These are phyloP conservation scores for Colletotrichum lindemuthianum DNA, from an alignment of 2,329 filamentous ascomycete species.

Conservation along the genomic window DNA sequence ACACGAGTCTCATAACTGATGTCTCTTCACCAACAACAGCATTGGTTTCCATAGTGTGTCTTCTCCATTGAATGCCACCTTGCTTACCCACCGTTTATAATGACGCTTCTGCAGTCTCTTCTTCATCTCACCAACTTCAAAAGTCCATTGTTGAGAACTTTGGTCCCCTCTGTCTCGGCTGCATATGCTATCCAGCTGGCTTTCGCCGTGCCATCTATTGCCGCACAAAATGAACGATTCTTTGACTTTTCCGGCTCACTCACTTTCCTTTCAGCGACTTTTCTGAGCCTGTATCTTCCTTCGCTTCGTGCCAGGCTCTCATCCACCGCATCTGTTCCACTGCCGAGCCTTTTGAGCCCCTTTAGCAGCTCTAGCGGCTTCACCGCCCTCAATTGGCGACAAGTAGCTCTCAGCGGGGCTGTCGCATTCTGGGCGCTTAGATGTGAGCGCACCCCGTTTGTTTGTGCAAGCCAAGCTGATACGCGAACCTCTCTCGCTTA, in stretches of 20 bases:
- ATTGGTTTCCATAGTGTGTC: too few species aligned
- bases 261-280: constrained; percentile 73
- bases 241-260: constrained; percentile 75
- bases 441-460: constrained; percentile 51
- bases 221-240: constrained; percentile 70
- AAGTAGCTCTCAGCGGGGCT: constrained; percentile 51
- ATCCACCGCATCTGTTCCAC: constrained; percentile 49
- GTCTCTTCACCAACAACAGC: too few species aligned
- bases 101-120: constrained; percentile 55
- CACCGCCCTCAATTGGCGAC: constrained; percentile 68
- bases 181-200: constrained; percentile 72
- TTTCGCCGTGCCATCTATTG: constrained; percentile 70
- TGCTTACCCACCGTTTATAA: constrained; percentile 27
- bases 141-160: constrained; percentile 69
- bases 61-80: neutral
- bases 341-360: constrained; percentile 57
- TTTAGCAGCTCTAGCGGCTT: constrained; percentile 54
- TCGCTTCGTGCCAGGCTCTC: constrained; percentile 64
- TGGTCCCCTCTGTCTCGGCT: constrained; percentile 69
- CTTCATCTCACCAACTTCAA: constrained; percentile 70
- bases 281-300: constrained; percentile 70
- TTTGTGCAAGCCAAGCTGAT: neutral
- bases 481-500: neutral
- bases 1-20: too few species aligned
- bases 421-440: constrained; percentile 68